These are phyloP conservation scores for Venturia pyrina DNA, from an alignment of 2,329 filamentous ascomycete species.

Conservation along the genomic window DNA sequence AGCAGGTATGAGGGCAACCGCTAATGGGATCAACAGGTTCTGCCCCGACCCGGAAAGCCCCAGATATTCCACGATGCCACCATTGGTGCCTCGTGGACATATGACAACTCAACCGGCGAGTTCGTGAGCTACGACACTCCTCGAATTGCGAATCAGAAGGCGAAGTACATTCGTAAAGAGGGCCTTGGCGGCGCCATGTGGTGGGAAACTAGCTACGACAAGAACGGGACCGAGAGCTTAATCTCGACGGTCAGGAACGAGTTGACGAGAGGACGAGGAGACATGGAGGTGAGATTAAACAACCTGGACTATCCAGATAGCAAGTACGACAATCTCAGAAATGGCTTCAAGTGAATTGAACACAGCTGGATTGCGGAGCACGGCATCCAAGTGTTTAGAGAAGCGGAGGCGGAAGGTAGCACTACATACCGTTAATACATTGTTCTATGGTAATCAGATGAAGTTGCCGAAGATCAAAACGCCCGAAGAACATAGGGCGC, in stretches of 20 bases:
- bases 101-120: slow-evolving; percentile 49
- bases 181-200: slow-evolving; percentile 87
- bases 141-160: slow-evolving; percentile 57
- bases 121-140: slow-evolving; percentile 72
- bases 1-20: neutral
- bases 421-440: neutral
- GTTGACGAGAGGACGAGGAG: neutral
- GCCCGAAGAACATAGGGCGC: neutral
- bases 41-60: neutral
- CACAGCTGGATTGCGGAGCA: neutral
- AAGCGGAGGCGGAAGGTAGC: neutral
- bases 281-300: neutral
- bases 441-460: neutral
- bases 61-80: slow-evolving; percentile 23
- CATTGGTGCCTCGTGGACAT: slow-evolving; percentile 50
- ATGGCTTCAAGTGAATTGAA: slow-evolving; percentile 25
- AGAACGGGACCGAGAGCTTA: slow-evolving; percentile 52
- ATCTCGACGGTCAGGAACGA: slow-evolving; percentile 32
- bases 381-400: neutral
- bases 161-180: slow-evolving; percentile 55
- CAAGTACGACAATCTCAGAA: slow-evolving; percentile 43
- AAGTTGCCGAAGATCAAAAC: neutral
- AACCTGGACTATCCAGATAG: slow-evolving; percentile 41
- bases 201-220: slow-evolving; percentile 84
- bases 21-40: neutral